Base-by-base conservation (phyloP, 2,329 filamentous ascomycete species). In the Beauveria australis region DNA sequence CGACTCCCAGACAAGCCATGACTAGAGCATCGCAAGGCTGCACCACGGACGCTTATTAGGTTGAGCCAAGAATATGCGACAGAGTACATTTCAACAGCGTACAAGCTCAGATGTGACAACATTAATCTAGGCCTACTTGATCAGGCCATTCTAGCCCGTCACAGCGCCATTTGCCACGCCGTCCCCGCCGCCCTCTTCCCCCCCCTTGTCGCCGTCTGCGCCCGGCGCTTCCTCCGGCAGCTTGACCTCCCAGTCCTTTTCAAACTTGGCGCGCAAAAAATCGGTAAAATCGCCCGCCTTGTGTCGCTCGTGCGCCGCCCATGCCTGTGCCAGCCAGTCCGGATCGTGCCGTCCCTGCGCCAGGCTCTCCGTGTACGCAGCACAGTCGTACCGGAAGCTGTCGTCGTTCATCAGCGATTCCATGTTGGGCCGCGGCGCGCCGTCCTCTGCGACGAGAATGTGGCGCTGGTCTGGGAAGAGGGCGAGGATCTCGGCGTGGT, bases 261-360 rank as follows among this genome's bases (percentile, higher is more conserved):
- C 72, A 61, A 84, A 80, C 58, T 75, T 75, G 2, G 69, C 66
- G 10, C 73, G 68, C 33, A 81, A 69, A 56, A 75, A 78, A 3
- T 76, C 75, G 61, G 83, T 76, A 62, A 82, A 85, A 2, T 78
- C 72, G 5, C 82, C 82, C 1, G 71, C 67, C 55, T 71, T 73
- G 60, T 81, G 78, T 66, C 75, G 73, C 59, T 75, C 72, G 63
- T 83, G 79, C 0, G 82, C 82, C 4, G 68, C 68, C 73, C 78
- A 83, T 1, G 82, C 82, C 60, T 79, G 73, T 18, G 67, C 70
- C 8, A 85, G 74, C 82, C 82, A 85, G 16, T 75, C 74, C 1
- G 76, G 74, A 64, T 84, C 80, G 61, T 83, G 79, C 40, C 74
- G 76, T 3, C 82, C 82, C 41, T 72, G 69, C 5, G 68, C 64